Conservation (phyloP, 768 basidiomycete genomes). For the Xerocomellus amylosporus region DNA sequence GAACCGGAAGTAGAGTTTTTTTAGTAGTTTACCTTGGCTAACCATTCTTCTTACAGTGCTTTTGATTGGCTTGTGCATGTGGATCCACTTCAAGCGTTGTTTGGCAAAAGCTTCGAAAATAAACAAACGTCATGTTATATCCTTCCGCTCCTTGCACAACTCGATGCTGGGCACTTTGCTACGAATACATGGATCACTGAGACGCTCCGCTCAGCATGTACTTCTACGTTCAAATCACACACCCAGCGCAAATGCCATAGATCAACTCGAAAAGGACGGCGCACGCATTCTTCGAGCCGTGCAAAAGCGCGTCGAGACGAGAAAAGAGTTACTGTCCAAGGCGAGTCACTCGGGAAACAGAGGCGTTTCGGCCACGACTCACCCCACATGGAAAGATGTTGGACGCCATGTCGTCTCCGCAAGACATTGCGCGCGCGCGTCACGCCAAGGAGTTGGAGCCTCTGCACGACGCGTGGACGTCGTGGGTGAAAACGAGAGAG, state of each 20-base stretch:
- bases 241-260: conserved; percentile 12
- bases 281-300: conserved; percentile 54
- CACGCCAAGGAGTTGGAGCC: conserved; percentile 68
- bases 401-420: conserved; percentile 49
- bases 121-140: conserved; percentile 4
- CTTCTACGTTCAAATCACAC: conserved; percentile 9
- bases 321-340: conserved; percentile 44
- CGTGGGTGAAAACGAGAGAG: conserved; percentile 54
- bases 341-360: conserved; percentile 25
- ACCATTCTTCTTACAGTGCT: too few species aligned
- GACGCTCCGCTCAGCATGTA: conserved; percentile 9
- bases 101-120: conserved; percentile 18
- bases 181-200: conserved; percentile 15
- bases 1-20: too few species aligned
- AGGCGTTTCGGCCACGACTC: neutral
- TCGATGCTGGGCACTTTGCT: conserved; percentile 12
- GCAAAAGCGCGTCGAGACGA: conserved; percentile 50
- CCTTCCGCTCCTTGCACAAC: neutral
- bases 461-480: conserved; percentile 64
- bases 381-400: conserved; percentile 47
- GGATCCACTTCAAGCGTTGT: neutral
- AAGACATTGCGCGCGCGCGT: conserved; percentile 58
- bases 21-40: too few species aligned
- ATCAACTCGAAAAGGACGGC: conserved; percentile 41
- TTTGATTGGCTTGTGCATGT: neutral